Percentiles rank a stretch among this genome's conserved stretches.
These are phyloP conservation scores for Monosporascus sp. DNA, from an alignment of 2,329 filamentous ascomycete genomes.

Conservation along the genomic window DNA sequence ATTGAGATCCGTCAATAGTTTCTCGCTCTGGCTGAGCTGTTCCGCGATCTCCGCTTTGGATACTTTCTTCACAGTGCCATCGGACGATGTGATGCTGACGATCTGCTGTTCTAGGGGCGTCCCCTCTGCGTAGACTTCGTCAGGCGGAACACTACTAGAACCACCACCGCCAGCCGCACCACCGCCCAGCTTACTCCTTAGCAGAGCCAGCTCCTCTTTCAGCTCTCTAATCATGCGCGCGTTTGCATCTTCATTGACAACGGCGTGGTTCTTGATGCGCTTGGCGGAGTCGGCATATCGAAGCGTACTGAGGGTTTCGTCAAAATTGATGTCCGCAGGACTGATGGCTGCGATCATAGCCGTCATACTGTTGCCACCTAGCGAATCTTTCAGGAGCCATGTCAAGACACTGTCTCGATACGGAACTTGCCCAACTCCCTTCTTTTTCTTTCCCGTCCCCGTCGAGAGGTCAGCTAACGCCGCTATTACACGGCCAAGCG, in stretches of 20 bases:
- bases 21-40: conserved; percentile 92
- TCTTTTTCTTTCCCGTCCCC: conserved; percentile 58
- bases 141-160: conserved; percentile 49
- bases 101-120: conserved; percentile 94
- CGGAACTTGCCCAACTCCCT: conserved; percentile 75
- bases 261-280: conserved; percentile 99
- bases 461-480: conserved; percentile 86
- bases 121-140: conserved; percentile 85
- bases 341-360: conserved; percentile 99
- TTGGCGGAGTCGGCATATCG: conserved; percentile 97
- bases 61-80: conserved; percentile 87
- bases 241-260: conserved; percentile 98
- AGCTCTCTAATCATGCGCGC: conserved; percentile 97
- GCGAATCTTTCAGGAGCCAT: conserved; percentile 93
- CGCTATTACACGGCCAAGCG: conserved; percentile 93
- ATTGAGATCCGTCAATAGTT: conserved; percentile 90
- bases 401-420: conserved; percentile 96
- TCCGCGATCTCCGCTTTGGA: conserved; percentile 98
- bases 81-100: conserved; percentile 82
- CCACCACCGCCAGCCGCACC: conserved; percentile 40
- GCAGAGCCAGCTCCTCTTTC: conserved; percentile 84
- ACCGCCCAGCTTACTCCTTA: conserved; percentile 78
- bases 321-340: conserved; percentile 97
- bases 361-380: conserved; percentile 98
- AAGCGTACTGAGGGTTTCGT: conserved; percentile 92